phyloP scores from a whole-genome alignment of 2,329 filamentous ascomycete species.

The Ophiostoma himal-ulmi region DNA sequence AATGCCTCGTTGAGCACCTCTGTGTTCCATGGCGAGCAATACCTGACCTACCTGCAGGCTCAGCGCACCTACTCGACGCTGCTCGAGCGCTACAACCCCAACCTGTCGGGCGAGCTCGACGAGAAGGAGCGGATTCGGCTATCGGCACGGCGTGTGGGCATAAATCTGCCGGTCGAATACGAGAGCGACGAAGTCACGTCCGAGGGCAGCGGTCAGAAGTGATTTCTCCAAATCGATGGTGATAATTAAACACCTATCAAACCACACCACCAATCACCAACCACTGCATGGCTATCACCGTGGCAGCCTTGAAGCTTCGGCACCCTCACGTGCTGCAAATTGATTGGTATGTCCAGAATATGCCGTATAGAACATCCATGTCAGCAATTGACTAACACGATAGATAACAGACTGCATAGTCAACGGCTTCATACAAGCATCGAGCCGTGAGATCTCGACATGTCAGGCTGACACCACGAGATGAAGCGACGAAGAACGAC shows the following conservation, averaged over 20 bases:
- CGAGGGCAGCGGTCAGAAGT: neutral
- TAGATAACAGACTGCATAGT: neutral
- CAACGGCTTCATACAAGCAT: neutral
- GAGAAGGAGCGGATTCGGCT: slow-evolving; percentile 77
- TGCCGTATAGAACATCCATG: neutral
- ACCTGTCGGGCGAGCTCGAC: slow-evolving; percentile 66
- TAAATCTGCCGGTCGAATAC: slow-evolving; percentile 72
- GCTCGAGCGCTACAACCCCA: slow-evolving; percentile 88
- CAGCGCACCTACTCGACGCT: slow-evolving; percentile 77
- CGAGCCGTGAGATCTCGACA: slow-evolving; percentile 4
- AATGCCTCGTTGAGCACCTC: slow-evolving; percentile 29
- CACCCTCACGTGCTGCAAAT: neutral
- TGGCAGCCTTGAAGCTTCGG: neutral
- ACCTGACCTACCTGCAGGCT: slow-evolving; percentile 72
- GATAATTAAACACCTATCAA: neutral
- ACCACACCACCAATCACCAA: neutral
- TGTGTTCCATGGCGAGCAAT: slow-evolving; percentile 60
- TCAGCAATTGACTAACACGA: neutral
- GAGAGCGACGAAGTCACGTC: neutral
- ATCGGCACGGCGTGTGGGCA: slow-evolving; percentile 80
- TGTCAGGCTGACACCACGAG: neutral
- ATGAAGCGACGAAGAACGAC: neutral
- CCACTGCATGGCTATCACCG: neutral
- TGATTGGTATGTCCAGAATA: neutral
- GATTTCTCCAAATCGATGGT: neutral